Percentiles rank a stretch among this genome's conserved stretches.
phyloP scores from a whole-genome alignment of 495 filamentous ascomycete species.

The Haplographium delicatum region DNA sequence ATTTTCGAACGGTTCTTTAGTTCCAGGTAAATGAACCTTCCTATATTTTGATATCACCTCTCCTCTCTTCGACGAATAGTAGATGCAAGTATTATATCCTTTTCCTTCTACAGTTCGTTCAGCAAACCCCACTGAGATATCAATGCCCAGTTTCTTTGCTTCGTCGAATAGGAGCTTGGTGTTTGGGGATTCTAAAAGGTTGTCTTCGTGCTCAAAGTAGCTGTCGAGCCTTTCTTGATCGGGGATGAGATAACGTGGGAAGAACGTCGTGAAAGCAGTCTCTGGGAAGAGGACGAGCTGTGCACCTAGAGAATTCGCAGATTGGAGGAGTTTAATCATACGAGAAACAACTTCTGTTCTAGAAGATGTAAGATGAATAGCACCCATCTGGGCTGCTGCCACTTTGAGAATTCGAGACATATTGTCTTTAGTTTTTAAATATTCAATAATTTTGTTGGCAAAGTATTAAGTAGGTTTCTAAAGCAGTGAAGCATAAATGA shows the following conservation, averaged over 20 bases:
- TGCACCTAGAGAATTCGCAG: slow-evolving; percentile 32
- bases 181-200: slow-evolving; percentile 28
- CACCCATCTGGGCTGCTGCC: slow-evolving; percentile 42
- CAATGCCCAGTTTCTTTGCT: slow-evolving; percentile 35
- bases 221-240: slow-evolving; percentile 33
- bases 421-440: too few species aligned
- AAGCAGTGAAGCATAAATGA: too few species aligned
- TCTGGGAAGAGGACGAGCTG: slow-evolving; percentile 44
- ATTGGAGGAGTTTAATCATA: slow-evolving; percentile 37
- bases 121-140: slow-evolving; percentile 44
- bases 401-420: slow-evolving; percentile 32
- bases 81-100: slow-evolving; percentile 41
- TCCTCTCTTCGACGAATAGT: slow-evolving; percentile 37
- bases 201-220: slow-evolving; percentile 42
- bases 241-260: slow-evolving; percentile 39
- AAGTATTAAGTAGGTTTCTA: too few species aligned
- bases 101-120: slow-evolving; percentile 32
- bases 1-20: slow-evolving; percentile 39
- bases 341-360: slow-evolving; percentile 34
- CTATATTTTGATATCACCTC: slow-evolving; percentile 42
- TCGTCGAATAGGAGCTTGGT: slow-evolving; percentile 41
- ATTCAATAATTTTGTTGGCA: too few species aligned
- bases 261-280: slow-evolving; percentile 44
- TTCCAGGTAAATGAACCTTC: slow-evolving; percentile 46
- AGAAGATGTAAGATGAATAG: slow-evolving; percentile 31